Base-by-base conservation (phyloP, 2,329 filamentous ascomycete genomes). In the Beauveria asiatica region DNA sequence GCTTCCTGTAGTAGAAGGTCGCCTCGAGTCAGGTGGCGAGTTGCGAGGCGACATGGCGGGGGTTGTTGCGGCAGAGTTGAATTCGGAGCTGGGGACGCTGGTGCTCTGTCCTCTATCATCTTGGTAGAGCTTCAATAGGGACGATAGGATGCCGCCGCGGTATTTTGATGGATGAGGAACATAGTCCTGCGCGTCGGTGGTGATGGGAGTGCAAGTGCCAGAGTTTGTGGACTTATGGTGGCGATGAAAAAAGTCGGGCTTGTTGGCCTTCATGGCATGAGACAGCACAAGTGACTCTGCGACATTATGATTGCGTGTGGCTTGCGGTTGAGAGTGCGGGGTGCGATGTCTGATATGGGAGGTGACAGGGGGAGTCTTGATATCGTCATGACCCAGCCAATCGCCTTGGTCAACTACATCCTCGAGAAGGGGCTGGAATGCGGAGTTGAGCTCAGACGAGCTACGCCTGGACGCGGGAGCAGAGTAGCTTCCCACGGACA, bases 81-180 rank as follows among this genome's bases (percentile, higher is more conserved):
- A 65, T 16, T 73, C 76, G 63, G 75, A 77, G 58, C 68, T 72
- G 16, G 68, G 73, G 42, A 66, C 66, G 64, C 65, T 73, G 60
- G 64, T 69, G 62, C 65, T 66, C 16, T 48, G 54, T 61, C 67
- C 66, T 65, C 66, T 69, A 50, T 78, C 76, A 62, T 83, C 76
- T 61, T 84, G 80, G 67, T 90, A 87, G 10, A 92, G 78, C 70
- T 86, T 89, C 54, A 94, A 75, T 0, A 95, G 75, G 0, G 85
- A 87, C 2, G 86, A 85, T 1, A 95, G 76, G 51, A 93, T 83
- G 33, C 90, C 89, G 33, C 86, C 87, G 54, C 86, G 83, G 70
- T 90, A 92, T 63, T 86, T 82, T 23, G 78, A 74, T 5, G 89
- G 89, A 46, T 80, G 78, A 49, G 86, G 84, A 19, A 89, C 82